These are phyloP conservation scores for Thermothielavioides terrestris DNA, from an alignment of 495 filamentous ascomycete genomes.

Conservation along the genomic window DNA sequence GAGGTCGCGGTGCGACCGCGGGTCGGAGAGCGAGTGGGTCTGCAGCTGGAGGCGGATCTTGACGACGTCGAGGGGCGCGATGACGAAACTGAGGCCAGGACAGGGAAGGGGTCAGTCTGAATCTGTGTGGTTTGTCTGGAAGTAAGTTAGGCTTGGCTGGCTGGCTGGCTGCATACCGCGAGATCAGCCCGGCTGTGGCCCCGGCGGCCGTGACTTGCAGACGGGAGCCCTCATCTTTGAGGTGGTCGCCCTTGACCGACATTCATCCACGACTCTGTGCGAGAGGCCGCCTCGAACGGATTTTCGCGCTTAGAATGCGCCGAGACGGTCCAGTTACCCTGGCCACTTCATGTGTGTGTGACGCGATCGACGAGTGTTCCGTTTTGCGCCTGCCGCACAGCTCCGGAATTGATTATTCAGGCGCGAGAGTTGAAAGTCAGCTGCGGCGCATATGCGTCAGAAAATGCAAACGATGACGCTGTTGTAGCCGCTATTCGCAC, in stretches of 20 bases:
- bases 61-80: constrained; percentile 88
- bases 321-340: too few species aligned
- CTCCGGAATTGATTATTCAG: too few species aligned
- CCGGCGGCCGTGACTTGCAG: constrained; percentile 77
- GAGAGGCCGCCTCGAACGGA: neutral
- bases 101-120: neutral
- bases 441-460: too few species aligned
- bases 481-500: too few species aligned
- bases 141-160: constrained; percentile 47
- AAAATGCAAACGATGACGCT: too few species aligned
- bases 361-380: too few species aligned
- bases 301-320: neutral
- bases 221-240: constrained; percentile 90
- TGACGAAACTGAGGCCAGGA: constrained; percentile 55
- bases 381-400: too few species aligned
- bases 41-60: constrained; percentile 96
- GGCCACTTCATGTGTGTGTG: too few species aligned
- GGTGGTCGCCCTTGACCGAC: constrained; percentile 44
- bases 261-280: constrained; percentile 21
- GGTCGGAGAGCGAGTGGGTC: constrained; percentile 67
- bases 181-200: constrained; percentile 79
- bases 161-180: constrained; percentile 76
- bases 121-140: neutral
- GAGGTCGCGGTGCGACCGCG: constrained; percentile 43
- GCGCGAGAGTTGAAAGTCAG: too few species aligned